These are phyloP conservation scores for Thermomyces lanuginosus DNA, from an alignment of 2,329 filamentous ascomycete genomes.

Conservation along the genomic window DNA sequence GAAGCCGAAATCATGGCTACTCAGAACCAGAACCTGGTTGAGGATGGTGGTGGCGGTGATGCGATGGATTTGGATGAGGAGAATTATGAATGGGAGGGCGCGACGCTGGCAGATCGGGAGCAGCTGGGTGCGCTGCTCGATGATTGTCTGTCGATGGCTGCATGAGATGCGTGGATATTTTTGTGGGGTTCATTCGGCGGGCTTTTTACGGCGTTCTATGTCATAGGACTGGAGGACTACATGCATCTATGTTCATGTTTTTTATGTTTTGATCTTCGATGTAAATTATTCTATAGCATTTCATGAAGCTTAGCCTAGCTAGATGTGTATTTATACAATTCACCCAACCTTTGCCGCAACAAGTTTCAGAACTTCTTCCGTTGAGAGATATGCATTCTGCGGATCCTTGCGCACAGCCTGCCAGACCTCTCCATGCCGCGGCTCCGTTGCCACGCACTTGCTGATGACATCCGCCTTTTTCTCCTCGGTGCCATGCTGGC, in stretches of 20 bases:
- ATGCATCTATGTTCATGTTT: too few relatives aligned
- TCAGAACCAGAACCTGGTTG: too few relatives aligned
- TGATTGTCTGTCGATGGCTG: conserved; percentile 27
- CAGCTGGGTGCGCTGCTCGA: conserved; percentile 25
- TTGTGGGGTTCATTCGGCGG: conserved; percentile 2
- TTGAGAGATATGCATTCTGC: conserved; percentile 54
- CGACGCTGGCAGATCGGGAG: conserved; percentile 18
- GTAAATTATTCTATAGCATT: too few relatives aligned
- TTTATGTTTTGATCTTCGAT: too few relatives aligned
- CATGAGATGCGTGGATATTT: conserved; percentile 11
- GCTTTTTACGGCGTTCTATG: too few relatives aligned
- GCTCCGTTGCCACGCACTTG: conserved; percentile 71
- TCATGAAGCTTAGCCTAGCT: too few relatives aligned
- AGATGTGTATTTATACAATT: too few relatives aligned
- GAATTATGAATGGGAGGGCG: conserved; percentile 25
- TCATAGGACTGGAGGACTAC: too few relatives aligned
- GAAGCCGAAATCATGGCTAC: conserved; percentile 2
- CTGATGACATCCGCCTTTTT: conserved; percentile 71
- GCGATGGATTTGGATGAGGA: conserved; percentile 27
- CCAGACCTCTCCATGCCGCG: conserved; percentile 86
- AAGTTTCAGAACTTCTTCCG: conserved; percentile 68
- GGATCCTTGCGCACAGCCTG: conserved; percentile 74
- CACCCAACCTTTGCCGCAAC: conserved; percentile 40
- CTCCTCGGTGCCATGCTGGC: conserved; percentile 85
- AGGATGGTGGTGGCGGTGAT: conserved; percentile 14